Percentiles rank a stretch among this genome's conserved stretches.
These are phyloP conservation scores for Globisporangium solare DNA, from an alignment of 352 stramenopile genomes.

Conservation along the genomic window DNA sequence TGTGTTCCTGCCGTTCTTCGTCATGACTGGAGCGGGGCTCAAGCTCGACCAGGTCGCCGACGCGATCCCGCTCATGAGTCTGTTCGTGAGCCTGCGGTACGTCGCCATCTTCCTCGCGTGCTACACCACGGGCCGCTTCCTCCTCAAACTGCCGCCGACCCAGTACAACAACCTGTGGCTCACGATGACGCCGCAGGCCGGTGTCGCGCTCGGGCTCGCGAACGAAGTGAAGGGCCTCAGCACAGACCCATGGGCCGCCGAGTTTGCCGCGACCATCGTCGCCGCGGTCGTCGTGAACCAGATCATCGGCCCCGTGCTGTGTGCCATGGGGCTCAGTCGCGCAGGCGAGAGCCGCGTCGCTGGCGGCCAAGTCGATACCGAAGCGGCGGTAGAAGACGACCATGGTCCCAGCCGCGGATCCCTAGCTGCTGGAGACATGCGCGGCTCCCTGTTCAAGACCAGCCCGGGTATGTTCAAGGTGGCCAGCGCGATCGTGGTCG, in stretches of 20 bases:
- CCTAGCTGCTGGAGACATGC: too few species aligned
- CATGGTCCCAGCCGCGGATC: too few species aligned
- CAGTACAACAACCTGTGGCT: conserved; percentile 79
- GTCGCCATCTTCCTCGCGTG: conserved; percentile 56
- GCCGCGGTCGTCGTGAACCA: conserved; percentile 68
- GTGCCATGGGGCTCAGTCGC: conserved; percentile 42
- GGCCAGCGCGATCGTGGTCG: conserved; percentile 50
- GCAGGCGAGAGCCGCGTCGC: conserved; percentile 35
- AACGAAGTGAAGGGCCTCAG: conserved; percentile 53
- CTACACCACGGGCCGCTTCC: conserved; percentile 51
- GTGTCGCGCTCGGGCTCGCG: conserved; percentile 54
- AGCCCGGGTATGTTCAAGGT: conserved; percentile 29
- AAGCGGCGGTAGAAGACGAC: too few species aligned
- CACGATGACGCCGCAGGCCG: conserved; percentile 66
- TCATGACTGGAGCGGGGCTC: conserved; percentile 66
- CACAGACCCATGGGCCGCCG: conserved; percentile 38
- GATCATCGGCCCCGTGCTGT: conserved; percentile 62
- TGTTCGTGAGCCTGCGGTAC: conserved; percentile 54
- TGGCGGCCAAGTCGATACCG: background rate
- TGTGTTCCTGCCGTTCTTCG: conserved; percentile 75
- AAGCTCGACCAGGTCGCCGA: conserved; percentile 60
- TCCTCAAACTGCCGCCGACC: conserved; percentile 46
- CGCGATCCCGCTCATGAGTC: conserved; percentile 61
- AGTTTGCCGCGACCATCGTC: conserved; percentile 64
- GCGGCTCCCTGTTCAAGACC: background rate